Percentiles rank a stretch among this genome's conserved stretches.
Evolutionary conservation across 192 early-diverging fungal genomes (phyloP).

Genomic region (Gorgonomyces haynaldii): DNA sequence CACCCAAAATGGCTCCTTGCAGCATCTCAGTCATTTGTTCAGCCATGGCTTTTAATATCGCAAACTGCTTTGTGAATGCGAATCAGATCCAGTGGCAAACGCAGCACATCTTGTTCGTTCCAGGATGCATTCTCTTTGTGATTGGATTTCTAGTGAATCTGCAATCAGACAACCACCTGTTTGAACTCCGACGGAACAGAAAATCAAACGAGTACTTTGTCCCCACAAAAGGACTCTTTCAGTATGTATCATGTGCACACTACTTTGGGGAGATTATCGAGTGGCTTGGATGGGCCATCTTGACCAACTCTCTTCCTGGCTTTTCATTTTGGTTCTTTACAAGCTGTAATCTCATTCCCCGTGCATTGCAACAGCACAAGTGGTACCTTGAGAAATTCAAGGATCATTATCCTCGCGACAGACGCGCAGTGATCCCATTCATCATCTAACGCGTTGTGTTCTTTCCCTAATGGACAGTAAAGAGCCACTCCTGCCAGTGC

Average conservation of each 20-base stretch:
- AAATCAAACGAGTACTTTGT: slow-evolving; percentile 16
- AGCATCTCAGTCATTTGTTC: not conserved
- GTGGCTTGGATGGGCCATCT: slow-evolving; percentile 29
- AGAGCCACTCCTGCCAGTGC: no score
- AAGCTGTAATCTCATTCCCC: slow-evolving; percentile 19
- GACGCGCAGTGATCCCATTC: slow-evolving; percentile 25
- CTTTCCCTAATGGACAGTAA: no score
- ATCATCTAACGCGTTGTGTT: no score
- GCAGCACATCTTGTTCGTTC: slow-evolving; percentile 1
- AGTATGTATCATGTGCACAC: slow-evolving; percentile 16
- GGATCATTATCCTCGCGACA: slow-evolving; percentile 17
- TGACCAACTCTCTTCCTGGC: not conserved
- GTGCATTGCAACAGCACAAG: slow-evolving; percentile 16
- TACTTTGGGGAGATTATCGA: slow-evolving; percentile 31
- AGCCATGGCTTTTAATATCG: slow-evolving; percentile 13
- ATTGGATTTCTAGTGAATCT: slow-evolving; percentile 18
- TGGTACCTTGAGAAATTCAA: slow-evolving; percentile 24
- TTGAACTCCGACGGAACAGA: slow-evolving; percentile 7
- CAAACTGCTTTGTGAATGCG: slow-evolving; percentile 13
- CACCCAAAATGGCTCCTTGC: no score
- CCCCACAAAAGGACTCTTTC: slow-evolving; percentile 14
- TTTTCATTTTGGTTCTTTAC: slow-evolving; percentile 21
- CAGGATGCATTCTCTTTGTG: slow-evolving; percentile 13
- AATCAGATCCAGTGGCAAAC: not conserved
- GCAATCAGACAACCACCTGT: slow-evolving; percentile 8